Evolutionary conservation across 2,329 filamentous ascomycete genomes (phyloP), one percentile per base, ranked within the genome.

Genomic region (Colletotrichum orchidophilum): DNA sequence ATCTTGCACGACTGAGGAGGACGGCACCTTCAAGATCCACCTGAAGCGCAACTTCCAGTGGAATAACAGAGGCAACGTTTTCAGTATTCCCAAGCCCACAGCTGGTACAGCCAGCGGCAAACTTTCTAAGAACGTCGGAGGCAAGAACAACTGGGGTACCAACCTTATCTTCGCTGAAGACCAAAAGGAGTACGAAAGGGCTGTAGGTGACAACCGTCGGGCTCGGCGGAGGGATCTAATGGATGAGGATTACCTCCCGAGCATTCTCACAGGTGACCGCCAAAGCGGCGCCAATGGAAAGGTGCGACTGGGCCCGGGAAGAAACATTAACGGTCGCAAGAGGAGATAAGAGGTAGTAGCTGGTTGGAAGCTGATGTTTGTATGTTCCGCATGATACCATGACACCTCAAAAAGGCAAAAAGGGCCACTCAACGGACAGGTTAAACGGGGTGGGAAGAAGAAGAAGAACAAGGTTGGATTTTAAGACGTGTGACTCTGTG

Each of bases 1-100:
- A 0, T 92, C 92, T 27, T 98, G 95, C 87, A 93, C 93, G 31
- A 98, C 95, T 3, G 92, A 95, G 77, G 86, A 90, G 29, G 88
- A 91, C 61, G 96, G 96, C 62, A 90, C 92, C 76, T 97, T 98
- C 84, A 91, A 88, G 70, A 83, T 99, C 71, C 94, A 98, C 79
- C 86, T 99, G 71, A 97, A 97, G 86, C 92, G 91, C 82, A 97
- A 97, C 81, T 97, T 96, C 86, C 94, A 98, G 83, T 97, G 92
- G 92, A 98, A 97, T 83, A 97, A 93, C 75, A 89, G 95, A 27
- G 96, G 96, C 63, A 96, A 98, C 81, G 90, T 94, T 46, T 99
- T 92, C 85, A 97, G 94, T 80, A 91, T 99, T 54, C 96, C 96
- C 1, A 98, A 98, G 84, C 94, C 96, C 0, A 89, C 93, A 13